Evolutionary conservation across 768 basidiomycete species (phyloP).

Genomic region (Pulveroboletus ravenelii): DNA sequence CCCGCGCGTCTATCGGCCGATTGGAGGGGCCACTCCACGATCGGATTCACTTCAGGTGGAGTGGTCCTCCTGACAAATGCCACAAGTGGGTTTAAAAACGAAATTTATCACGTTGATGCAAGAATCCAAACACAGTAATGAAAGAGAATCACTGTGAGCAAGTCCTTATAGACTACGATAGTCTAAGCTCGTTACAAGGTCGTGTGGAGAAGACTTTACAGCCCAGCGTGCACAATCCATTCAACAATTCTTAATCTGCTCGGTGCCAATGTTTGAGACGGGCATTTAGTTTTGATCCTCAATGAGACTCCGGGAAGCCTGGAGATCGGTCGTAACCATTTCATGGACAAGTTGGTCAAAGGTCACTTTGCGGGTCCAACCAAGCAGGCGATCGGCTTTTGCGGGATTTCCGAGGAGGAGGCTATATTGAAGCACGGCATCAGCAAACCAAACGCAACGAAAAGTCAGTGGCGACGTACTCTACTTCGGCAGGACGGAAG

Average conservation of each 20-base stretch:
- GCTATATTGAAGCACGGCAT: constrained; percentile 33
- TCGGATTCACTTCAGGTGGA: background rate
- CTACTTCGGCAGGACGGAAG: constrained; percentile 95
- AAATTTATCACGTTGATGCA: background rate
- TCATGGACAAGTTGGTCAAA: constrained; percentile 85
- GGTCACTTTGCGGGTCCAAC: constrained; percentile 84
- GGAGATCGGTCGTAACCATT: constrained; percentile 85
- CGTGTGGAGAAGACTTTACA: background rate
- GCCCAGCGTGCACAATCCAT: background rate
- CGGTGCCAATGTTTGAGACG: background rate
- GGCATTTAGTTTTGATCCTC: constrained; percentile 72
- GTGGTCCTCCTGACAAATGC: background rate
- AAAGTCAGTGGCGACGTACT: constrained; percentile 47
- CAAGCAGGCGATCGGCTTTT: constrained; percentile 84
- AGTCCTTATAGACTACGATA: constrained; percentile 2
- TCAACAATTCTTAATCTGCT: background rate
- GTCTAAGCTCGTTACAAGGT: constrained; percentile 6
- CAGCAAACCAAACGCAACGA: background rate
- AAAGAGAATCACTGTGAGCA: background rate
- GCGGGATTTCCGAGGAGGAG: constrained; percentile 82
- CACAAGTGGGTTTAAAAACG: too few relatives aligned
- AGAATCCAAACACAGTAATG: background rate
- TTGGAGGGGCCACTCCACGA: background rate
- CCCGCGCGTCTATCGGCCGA: background rate
- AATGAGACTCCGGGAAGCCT: constrained; percentile 65